Percentiles rank a stretch among this genome's conserved stretches.
Evolutionary conservation across 2,329 filamentous ascomycete genomes (phyloP).

Genomic region (Aaosphaeria arxii): DNA sequence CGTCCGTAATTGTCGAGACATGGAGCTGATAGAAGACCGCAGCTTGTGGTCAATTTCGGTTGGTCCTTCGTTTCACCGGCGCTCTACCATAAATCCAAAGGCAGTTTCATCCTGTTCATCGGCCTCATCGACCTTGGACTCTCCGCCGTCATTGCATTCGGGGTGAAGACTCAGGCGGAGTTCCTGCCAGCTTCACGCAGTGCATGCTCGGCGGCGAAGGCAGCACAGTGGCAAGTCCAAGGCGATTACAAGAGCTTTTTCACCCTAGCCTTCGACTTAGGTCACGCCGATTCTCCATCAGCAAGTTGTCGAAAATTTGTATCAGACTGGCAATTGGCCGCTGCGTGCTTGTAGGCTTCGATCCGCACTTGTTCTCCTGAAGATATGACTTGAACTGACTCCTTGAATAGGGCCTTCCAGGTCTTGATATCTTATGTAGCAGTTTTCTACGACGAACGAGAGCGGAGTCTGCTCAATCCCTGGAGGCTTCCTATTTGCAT

Average conservation of each 20-base stretch:
- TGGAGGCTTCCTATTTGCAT: conserved; percentile 10
- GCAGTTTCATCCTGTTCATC: conserved; percentile 5
- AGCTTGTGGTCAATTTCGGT: conserved; percentile 9
- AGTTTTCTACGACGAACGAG: conserved; percentile 16
- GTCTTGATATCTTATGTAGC: conserved; percentile 13
- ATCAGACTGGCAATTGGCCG: conserved; percentile 4
- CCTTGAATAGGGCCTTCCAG: conserved; percentile 8
- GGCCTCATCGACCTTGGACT: conserved; percentile 12
- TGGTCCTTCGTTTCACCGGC: conserved; percentile 10
- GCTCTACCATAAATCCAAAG: conserved; percentile 3
- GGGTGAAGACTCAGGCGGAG: conserved; percentile 6
- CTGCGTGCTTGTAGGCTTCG: conserved; percentile 7
- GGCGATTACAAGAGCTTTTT: conserved; percentile 11
- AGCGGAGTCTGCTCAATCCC: conserved; percentile 15
- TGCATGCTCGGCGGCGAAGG: conserved; percentile 4
- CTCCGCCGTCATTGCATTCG: conserved; percentile 4
- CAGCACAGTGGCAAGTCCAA: conserved; percentile 8
- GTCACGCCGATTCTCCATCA: background rate
- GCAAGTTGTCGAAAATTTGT: conserved; percentile 9
- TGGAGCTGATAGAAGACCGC: background rate
- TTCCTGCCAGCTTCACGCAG: conserved; percentile 8
- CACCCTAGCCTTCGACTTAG: background rate
- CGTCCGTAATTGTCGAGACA: too few relatives aligned
- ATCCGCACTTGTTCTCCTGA: background rate
- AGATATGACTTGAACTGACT: conserved; percentile 2